A percentile compares a stretch with the other conserved stretches of the same genome.
These are phyloP conservation scores for Didymella keratinophila DNA, from an alignment of 2,329 filamentous ascomycete genomes.

Conservation along the genomic window DNA sequence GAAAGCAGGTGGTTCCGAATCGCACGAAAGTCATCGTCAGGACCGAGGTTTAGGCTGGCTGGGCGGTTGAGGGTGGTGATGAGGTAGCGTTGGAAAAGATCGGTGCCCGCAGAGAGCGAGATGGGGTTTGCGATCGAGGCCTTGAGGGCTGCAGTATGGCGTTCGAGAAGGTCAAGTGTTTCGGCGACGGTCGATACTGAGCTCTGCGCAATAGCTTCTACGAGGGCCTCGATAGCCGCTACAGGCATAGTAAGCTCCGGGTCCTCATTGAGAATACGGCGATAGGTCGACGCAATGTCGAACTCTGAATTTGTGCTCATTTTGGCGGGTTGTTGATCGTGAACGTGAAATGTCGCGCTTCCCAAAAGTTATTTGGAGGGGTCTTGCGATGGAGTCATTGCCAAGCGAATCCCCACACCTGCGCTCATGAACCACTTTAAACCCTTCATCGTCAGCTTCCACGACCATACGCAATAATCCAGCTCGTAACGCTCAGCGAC, in stretches of 20 bases:
- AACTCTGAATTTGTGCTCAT: slow-evolving; percentile 46
- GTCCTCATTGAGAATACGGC: slow-evolving; percentile 70
- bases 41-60: slow-evolving; percentile 52
- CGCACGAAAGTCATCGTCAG: slow-evolving; percentile 76
- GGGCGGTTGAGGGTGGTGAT: slow-evolving; percentile 73
- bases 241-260: slow-evolving; percentile 93
- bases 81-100: slow-evolving; percentile 94
- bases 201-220: slow-evolving; percentile 81
- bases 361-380: slow-evolving; percentile 31
- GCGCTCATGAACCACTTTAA: not conserved
- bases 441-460: not conserved
- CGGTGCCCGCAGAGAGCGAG: slow-evolving; percentile 89
- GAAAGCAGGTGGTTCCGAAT: slow-evolving; percentile 83
- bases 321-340: slow-evolving; percentile 19
- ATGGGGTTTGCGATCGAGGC: slow-evolving; percentile 84
- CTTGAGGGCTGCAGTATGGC: slow-evolving; percentile 79
- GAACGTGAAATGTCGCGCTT: slow-evolving; percentile 5
- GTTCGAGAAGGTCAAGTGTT: slow-evolving; percentile 84
- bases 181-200: slow-evolving; percentile 89
- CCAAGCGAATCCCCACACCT: slow-evolving; percentile 20
- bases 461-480: not conserved
- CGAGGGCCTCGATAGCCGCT: slow-evolving; percentile 90
- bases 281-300: slow-evolving; percentile 71
- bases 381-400: slow-evolving; percentile 25
- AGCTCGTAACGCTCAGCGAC: not conserved